Evolutionary conservation across 176 grass and related monocot genomes (phyloP).

Genomic region (Oryza meyeriana): DNA sequence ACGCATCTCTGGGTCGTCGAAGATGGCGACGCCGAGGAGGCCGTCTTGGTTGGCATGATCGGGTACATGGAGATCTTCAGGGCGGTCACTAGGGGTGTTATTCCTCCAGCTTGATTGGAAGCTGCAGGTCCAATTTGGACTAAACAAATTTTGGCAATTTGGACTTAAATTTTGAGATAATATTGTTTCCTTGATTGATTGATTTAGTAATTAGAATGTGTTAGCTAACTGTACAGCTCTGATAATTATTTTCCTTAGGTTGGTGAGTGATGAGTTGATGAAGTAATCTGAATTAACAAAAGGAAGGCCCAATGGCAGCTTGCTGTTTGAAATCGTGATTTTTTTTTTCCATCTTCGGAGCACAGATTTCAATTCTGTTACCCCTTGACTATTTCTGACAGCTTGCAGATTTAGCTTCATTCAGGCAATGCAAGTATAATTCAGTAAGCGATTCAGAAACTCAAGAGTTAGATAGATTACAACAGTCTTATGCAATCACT

Average conservation of each 20-base stretch:
- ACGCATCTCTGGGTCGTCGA: conserved; percentile 58
- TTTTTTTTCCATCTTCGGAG: neutral
- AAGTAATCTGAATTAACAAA: neutral
- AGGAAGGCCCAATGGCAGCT: neutral
- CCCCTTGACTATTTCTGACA: neutral
- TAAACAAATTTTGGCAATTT: neutral
- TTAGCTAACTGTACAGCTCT: neutral
- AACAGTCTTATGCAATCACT: neutral
- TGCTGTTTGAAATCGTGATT: neutral
- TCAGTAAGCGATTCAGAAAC: neutral
- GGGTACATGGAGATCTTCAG: conserved; percentile 52
- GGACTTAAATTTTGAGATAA: neutral
- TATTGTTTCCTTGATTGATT: neutral
- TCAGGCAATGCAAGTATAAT: neutral
- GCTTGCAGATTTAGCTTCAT: neutral
- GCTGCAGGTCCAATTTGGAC: neutral
- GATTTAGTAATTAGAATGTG: neutral
- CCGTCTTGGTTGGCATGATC: conserved; percentile 52
- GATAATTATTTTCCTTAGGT: neutral
- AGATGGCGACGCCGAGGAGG: conserved; percentile 9
- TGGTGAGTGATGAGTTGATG: neutral
- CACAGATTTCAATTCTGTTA: neutral
- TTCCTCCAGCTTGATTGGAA: conserved; percentile 14
- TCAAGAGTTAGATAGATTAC: neutral
- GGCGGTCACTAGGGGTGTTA: conserved; percentile 43